phyloP scores from a whole-genome alignment of 331 rosid species.

The Saraca asoca region DNA sequence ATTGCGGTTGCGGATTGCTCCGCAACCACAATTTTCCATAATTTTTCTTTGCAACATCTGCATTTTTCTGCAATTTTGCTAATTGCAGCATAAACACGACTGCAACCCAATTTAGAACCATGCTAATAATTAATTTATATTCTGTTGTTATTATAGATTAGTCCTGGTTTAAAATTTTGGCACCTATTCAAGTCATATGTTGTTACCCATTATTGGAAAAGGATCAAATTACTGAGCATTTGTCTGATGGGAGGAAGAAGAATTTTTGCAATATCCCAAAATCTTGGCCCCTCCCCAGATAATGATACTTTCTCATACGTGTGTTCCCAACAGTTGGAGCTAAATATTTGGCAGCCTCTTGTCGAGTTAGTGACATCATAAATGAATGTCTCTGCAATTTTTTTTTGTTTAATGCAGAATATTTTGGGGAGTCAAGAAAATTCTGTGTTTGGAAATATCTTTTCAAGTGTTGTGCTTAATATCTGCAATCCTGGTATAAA shows the following conservation, averaged over 20 bases:
- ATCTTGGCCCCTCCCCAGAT: neutral
- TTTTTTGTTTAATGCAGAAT: too few relatives aligned
- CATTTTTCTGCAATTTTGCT: too few relatives aligned
- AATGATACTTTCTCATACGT: neutral
- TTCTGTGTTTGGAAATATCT: too few relatives aligned
- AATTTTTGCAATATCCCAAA: neutral
- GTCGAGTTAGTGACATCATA: neutral
- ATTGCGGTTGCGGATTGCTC: too few relatives aligned
- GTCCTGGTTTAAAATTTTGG: neutral
- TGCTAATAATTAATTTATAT: too few relatives aligned
- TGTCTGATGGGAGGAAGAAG: neutral
- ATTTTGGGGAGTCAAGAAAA: neutral
- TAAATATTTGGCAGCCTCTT: neutral
- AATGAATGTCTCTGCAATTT: neutral
- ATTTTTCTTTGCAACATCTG: too few relatives aligned
- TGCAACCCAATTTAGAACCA: too few relatives aligned
- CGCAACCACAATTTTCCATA: too few relatives aligned
- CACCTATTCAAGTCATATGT: neutral
- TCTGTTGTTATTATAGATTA: neutral
- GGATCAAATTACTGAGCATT: neutral
- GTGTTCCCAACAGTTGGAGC: neutral
- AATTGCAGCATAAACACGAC: too few relatives aligned
- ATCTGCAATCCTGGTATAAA: constrained; percentile 48
- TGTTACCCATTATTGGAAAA: too few relatives aligned
- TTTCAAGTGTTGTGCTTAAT: constrained; percentile 25